These are phyloP conservation scores for Panaeolus cyanescens DNA, from an alignment of 768 basidiomycete species.

Conservation along the genomic window DNA sequence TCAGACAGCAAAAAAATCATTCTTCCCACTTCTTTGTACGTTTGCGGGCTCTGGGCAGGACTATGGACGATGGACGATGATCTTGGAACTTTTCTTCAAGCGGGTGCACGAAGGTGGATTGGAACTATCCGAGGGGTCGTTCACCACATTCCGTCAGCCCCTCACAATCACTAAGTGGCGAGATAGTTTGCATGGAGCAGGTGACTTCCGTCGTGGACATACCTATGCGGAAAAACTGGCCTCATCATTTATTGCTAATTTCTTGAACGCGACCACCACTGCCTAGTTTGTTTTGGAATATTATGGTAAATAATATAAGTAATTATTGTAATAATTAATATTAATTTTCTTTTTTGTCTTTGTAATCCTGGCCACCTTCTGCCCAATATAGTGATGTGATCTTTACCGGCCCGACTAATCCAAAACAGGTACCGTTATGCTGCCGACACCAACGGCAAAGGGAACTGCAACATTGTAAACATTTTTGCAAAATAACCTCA, in stretches of 20 bases:
- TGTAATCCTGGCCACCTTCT: too few relatives aligned
- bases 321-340: too few relatives aligned
- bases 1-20: not conserved
- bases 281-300: too few relatives aligned
- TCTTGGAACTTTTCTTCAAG: not conserved
- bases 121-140: not conserved
- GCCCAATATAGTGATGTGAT: too few relatives aligned
- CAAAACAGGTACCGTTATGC: too few relatives aligned
- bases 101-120: not conserved
- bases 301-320: too few relatives aligned
- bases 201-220: not conserved
- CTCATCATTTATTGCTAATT: not conserved
- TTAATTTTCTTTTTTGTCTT: too few relatives aligned
- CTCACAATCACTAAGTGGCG: not conserved
- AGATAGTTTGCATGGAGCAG: not conserved
- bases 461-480: too few relatives aligned
- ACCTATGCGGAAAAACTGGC: not conserved
- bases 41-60: not conserved
- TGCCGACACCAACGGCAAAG: too few relatives aligned
- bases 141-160: not conserved
- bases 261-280: not conserved
- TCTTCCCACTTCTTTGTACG: not conserved
- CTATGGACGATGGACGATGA: not conserved
- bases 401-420: too few relatives aligned
- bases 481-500: too few relatives aligned